These are phyloP conservation scores for Hansenula sp. DNA, from an alignment of 1,139 yeast species.

Conservation along the genomic window DNA sequence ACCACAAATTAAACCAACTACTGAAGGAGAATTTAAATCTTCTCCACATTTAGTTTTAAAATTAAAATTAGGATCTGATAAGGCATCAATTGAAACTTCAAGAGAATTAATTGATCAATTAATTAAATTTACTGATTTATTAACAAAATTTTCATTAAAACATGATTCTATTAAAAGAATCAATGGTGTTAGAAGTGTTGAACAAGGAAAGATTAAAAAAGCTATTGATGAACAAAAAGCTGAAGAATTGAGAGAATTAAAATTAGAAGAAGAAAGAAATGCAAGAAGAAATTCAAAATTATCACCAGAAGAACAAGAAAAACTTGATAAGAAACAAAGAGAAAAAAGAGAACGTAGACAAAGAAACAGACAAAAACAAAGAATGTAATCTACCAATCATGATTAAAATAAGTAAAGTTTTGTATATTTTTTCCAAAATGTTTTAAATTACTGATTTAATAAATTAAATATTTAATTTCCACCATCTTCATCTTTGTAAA, in stretches of 20 bases:
- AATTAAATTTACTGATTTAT: constrained; percentile 47
- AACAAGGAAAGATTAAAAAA: constrained; percentile 51
- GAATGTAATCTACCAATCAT: constrained; percentile 23
- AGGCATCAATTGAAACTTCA: constrained; percentile 42
- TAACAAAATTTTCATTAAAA: constrained; percentile 31
- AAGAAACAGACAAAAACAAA: constrained; percentile 38
- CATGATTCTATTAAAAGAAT: constrained; percentile 75
- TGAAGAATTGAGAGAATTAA: constrained; percentile 65
- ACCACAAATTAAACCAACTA: constrained; percentile 61
- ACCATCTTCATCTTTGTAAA: constrained; percentile 7
- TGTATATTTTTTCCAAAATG: not conserved
- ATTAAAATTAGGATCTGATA: constrained; percentile 42
- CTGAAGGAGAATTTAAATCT: constrained; percentile 36
- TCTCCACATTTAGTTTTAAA: constrained; percentile 54
- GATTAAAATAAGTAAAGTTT: no score
- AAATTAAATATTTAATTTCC: no score
- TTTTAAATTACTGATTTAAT: no score
- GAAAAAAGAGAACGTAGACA: constrained; percentile 52
- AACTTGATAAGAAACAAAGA: constrained; percentile 66
- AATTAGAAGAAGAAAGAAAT: constrained; percentile 64
- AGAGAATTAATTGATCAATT: constrained; percentile 46
- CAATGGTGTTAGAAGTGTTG: constrained; percentile 44
- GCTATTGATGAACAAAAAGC: constrained; percentile 60
- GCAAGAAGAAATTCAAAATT: constrained; percentile 51
- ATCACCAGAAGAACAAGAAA: constrained; percentile 70